phyloP scores from a whole-genome alignment of 768 basidiomycete genomes.

The Macrolepiota dolichaula region DNA sequence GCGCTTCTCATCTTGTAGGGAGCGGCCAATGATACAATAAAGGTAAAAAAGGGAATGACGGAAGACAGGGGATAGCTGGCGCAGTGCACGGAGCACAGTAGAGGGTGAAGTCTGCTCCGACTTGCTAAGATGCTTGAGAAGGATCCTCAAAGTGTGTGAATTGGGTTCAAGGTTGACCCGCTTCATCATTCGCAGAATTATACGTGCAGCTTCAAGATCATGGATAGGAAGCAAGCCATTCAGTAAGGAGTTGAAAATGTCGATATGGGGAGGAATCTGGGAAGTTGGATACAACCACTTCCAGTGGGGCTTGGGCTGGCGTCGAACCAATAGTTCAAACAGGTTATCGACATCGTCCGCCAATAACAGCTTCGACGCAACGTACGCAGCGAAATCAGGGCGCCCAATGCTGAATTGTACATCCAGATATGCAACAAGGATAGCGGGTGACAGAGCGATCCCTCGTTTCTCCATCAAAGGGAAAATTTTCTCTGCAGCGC shows the following conservation, averaged over 20 bases:
- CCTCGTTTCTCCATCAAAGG: conserved; percentile 41
- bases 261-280: conserved; percentile 33
- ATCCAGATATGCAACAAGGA: conserved; percentile 53
- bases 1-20: conserved; percentile 51
- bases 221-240: conserved; percentile 42
- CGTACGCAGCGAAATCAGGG: conserved; percentile 42
- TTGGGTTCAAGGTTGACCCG: conserved; percentile 47
- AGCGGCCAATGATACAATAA: conserved; percentile 48
- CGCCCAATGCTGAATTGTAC: conserved; percentile 48
- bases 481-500: conserved; percentile 43
- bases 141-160: conserved; percentile 48
- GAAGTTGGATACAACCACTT: conserved; percentile 17
- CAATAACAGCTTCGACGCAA: not conserved
- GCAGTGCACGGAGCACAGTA: conserved; percentile 45
- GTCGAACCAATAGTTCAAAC: conserved; percentile 21
- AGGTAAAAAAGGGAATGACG: conserved; percentile 55
- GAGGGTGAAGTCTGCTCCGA: conserved; percentile 39
- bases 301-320: conserved; percentile 9
- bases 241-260: conserved; percentile 63
- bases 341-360: conserved; percentile 2
- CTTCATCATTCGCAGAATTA: conserved; percentile 55
- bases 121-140: conserved; percentile 50
- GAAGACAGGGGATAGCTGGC: conserved; percentile 33
- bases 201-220: conserved; percentile 46
- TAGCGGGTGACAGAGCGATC: conserved; percentile 41